Conservation (phyloP, 1,139 yeast species). For the Yamadazyma blattariae region DNA sequence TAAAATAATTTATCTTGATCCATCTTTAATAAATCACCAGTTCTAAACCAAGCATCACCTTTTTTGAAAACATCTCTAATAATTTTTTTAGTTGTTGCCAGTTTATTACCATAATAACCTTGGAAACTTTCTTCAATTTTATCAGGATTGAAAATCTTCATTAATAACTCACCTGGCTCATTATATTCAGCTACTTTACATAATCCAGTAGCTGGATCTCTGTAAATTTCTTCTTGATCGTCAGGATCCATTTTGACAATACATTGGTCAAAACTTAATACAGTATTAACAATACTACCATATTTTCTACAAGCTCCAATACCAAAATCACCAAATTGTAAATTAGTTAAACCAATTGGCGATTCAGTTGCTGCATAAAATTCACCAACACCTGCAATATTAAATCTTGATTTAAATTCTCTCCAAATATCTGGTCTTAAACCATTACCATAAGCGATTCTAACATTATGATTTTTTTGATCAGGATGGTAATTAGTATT, state of each 20-base stretch:
- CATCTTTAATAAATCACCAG: slow-evolving; percentile 77
- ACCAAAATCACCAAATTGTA: slow-evolving; percentile 77
- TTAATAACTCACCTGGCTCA: slow-evolving; percentile 87
- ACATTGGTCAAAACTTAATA: slow-evolving; percentile 56
- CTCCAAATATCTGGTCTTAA: slow-evolving; percentile 90
- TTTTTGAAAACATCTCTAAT: slow-evolving; percentile 67
- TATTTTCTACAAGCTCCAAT: slow-evolving; percentile 88
- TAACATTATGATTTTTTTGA: slow-evolving; percentile 63
- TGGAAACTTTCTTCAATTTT: slow-evolving; percentile 74
- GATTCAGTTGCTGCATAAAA: slow-evolving; percentile 95
- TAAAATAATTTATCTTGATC: slow-evolving; percentile 72
- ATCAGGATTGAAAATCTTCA: slow-evolving; percentile 66
- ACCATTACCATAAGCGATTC: slow-evolving; percentile 89
- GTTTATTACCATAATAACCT: slow-evolving; percentile 81
- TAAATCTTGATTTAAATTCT: slow-evolving; percentile 73
- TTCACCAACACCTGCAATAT: slow-evolving; percentile 77
- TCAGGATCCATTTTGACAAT: slow-evolving; percentile 79
- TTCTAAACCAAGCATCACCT: slow-evolving; percentile 91
- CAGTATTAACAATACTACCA: slow-evolving; percentile 59
- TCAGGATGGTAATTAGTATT: slow-evolving; percentile 65
- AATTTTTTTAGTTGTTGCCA: slow-evolving; percentile 77
- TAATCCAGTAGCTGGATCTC: slow-evolving; percentile 71
- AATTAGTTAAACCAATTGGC: slow-evolving; percentile 84
- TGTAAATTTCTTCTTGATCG: slow-evolving; percentile 67
- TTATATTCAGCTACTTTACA: slow-evolving; percentile 33